These are phyloP conservation scores for Candida arabinofermentans DNA, from an alignment of 805 yeast genomes.

Conservation along the genomic window DNA sequence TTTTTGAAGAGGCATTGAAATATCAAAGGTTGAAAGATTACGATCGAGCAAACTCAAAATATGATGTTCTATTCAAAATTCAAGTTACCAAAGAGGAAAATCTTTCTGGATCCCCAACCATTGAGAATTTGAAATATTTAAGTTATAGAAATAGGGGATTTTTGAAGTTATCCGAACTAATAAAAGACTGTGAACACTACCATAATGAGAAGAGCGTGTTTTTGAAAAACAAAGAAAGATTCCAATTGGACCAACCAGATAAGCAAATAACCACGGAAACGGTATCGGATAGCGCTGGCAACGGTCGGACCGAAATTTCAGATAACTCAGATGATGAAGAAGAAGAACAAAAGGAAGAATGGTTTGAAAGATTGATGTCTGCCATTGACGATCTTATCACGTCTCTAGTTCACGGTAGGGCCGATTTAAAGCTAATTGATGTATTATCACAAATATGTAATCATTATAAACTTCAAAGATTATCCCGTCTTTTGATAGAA, in stretches of 20 bases:
- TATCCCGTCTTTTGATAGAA: slow-evolving; percentile 57
- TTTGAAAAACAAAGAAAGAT: too few species aligned
- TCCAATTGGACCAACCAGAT: too few species aligned
- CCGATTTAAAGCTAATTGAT: slow-evolving; percentile 52
- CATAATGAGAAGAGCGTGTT: not conserved
- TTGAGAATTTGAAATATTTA: slow-evolving; percentile 70
- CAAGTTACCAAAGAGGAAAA: slow-evolving; percentile 55
- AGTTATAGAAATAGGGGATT: slow-evolving; percentile 81
- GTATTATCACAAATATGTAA: slow-evolving; percentile 48
- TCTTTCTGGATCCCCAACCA: slow-evolving; percentile 51
- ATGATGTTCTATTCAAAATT: slow-evolving; percentile 60
- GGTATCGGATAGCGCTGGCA: too few species aligned
- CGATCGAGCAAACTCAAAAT: slow-evolving; percentile 48
- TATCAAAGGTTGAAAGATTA: slow-evolving; percentile 50
- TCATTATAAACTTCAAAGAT: slow-evolving; percentile 43
- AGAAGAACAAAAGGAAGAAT: slow-evolving; percentile 17
- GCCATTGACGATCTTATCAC: slow-evolving; percentile 60
- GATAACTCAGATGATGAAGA: slow-evolving; percentile 31
- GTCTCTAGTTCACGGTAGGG: slow-evolving; percentile 63
- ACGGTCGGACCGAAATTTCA: too few species aligned
- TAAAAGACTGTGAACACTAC: slow-evolving; percentile 13
- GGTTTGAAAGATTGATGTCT: slow-evolving; percentile 15
- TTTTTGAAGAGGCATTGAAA: slow-evolving; percentile 67
- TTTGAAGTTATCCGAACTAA: slow-evolving; percentile 46
- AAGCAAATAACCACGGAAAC: too few species aligned